Base-by-base conservation (phyloP, 148 eudicot species). In the Tetragonia tetragonoides region DNA sequence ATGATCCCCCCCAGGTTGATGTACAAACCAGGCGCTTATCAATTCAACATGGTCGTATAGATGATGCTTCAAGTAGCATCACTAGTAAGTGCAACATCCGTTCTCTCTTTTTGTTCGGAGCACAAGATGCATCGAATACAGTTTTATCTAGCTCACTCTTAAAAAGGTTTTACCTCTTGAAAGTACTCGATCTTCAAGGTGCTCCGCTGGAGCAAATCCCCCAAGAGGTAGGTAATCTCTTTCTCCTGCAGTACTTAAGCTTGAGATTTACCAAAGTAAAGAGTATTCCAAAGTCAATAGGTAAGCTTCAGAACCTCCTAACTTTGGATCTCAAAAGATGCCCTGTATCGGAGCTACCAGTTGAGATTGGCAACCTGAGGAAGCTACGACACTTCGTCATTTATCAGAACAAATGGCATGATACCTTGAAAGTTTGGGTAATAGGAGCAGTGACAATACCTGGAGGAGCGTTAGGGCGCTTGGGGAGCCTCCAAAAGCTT, bases 241-340 rank as follows among this genome's bases (percentile, higher is more conserved):
- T 34, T 34, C 86, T 44, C 23, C 59, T 86, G 41, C 79, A 76
- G 63, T 86, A 86, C 72, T 28, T 86, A 12, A 75, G 86, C 71
- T 66, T 86, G 47, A 83, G 84, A 47, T 42, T 42, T 60, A 86
- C 84, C 0, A 40, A 47, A 23, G 60, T 86, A 24, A 34, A 54
- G 9, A 41, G 28, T 23, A 68, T 86, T 39, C 88, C 86, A 44
- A 81, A 78, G 41, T 66, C 83, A 12, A 83, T 86, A n/a, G 61
- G 68, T 53, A 79, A 81, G 68, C 84, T 86, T 47, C 38, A 7
- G 7, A 38, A 68, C 54, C 80, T 86, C 3, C 81, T 83, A 79
- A 83, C 86, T 16, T 77, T 86, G 70, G 84, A 86, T 42, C 82
- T 86, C 20, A 81, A 79, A 61, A 72, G 70, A 9, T 83, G 86